Base-by-base conservation (phyloP, 768 basidiomycete genomes). In the Russula virescens region DNA sequence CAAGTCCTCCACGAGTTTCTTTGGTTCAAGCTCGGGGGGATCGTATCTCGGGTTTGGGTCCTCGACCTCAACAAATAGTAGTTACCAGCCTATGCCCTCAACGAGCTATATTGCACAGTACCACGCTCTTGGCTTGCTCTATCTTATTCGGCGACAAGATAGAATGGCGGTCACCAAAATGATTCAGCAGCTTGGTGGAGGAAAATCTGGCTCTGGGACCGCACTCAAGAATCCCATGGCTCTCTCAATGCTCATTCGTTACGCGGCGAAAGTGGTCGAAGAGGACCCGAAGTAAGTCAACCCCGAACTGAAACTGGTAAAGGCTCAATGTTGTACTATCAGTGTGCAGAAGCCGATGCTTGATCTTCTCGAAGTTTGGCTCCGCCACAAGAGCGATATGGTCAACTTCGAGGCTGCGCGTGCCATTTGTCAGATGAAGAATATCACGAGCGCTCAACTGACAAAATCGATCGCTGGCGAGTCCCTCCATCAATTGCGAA, bases 321-420 rank as follows among this genome's bases (percentile, higher is more conserved):
- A 46, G 31, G 16, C 65, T 66, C 45, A 62, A 53, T 50, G 58
- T 19, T 59, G 9, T 26, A 18, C 19, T 11, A 62, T 1, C 68
- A 99, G 96, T 71, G 79, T 95, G 26, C 94, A 96, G 74, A 86
- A 83, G 64, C 94, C 91, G 69, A 96, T 98, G 83, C 79, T 93
- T 56, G 97, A 98, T 66, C 81, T 97, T 47, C 80, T 98, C 42
- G 97, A 98, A 72, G 88, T 90, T 38, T 95, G 94, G 87, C 78
- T 98, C 63, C 86, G 94, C 62, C 97, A 99, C 77, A 99, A 99
- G 80, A 97, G 94, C 68, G 97, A 99, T 73, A 99, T 98, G 96
- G 97, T 99, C 71, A 98, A 98, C 76, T 91, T 94, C 64, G 97
- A 99, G 74, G 97, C 97, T 23, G 96, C 97, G 4, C 89, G 97